Base-by-base conservation (phyloP, 345 rosid species). In the Bruguiera parviflora region DNA sequence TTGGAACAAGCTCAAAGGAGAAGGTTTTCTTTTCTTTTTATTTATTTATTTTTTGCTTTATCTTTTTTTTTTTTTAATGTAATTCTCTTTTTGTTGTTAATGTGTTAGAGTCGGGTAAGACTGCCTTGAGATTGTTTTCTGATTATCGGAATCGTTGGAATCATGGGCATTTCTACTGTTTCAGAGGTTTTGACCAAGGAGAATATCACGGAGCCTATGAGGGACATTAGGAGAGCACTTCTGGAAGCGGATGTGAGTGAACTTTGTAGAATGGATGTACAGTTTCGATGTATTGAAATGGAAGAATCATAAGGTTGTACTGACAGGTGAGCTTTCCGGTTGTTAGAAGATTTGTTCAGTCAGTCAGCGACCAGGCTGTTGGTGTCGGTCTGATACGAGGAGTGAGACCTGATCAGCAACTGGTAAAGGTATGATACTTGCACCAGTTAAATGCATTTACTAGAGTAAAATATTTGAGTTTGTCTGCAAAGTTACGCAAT, bases 1-100 rank as follows among this genome's bases (percentile, higher is more conserved):
- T 79, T 95, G 99, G 99, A 89, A 70, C 82, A 95, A 88, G 84
- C 97, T 95, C 75, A 95, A 85, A 86, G 99, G 97, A 69, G 93
- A 81, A 90, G 99, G 97, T 95, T 77, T 53, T 53, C 31, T 37
- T 74, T 55, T n/a, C 69, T 46, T 21, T 58, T 6, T 32, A 5
- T 21, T 19, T 9, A 1, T 22, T 58, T 22, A 33, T 9, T 31
- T 52, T 9, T 24, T 32, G 7, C 10, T 58, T 67, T 46, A 8
- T 49, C 19, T 7, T 33, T 7, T 33, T 27, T 8, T n/a, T 5
- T 31, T 60, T 19, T 2, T 39, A 35, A 22, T 37, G n/a, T 20
- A 22, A 55, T 37, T 19, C 18, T 32, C 25, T 18, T 28, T 35
- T 27, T 57, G 35, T 21, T 11, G 6, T 9, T 9, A 1, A 37